Base-by-base conservation (phyloP, 2,329 filamentous ascomycete species). In the Decorospora gaudefroyi region DNA sequence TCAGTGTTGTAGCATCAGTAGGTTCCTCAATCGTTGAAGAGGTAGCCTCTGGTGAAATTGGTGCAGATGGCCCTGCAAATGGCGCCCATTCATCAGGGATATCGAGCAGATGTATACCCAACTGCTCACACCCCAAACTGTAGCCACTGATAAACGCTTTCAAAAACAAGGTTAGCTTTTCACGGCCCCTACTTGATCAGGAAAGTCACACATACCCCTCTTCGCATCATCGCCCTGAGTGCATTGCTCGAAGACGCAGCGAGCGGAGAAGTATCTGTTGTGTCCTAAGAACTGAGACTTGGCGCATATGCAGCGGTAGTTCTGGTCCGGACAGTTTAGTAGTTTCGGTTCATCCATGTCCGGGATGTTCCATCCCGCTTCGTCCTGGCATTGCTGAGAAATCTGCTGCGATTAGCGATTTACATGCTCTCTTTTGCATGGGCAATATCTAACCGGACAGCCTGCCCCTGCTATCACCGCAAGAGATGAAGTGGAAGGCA, bases 181-280 rank as follows among this genome's bases (percentile, higher is more conserved):
- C 26, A n/a, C n/a, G 13, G 11, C 26, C 26, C 16, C 22, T 13
- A 9, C 17, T 21, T 18, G 17, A 4, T 18, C 16, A 16, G 16
- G 3, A 28, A 22, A 7, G 17, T 6, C 6, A 10, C 13, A 47
- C 39, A 26, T 6, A 50, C 51, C 39, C 37, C 18, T 42, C 13
- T 41, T 46, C n/a, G 12, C 34, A 3, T 37, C 15, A 4, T 28
- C 33, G 8, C 32, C 26, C n/a, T n/a, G n/a, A 3, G 19, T 36
- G 26, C 48, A 56, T 19, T 49, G 34, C 3, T 23, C 8, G 8
- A 45, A 40, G 2, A 51, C 9, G 21, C 53, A 56, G 7, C 38
- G 18, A 0, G 53, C 28, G 4, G 35, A 40, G 22, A 47, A 51
- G 17, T 38, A 45, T 13, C 11, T 9, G 4, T 49, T 56, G 7